These are phyloP conservation scores for Lablab purpureus DNA, from an alignment of 306 rosid genomes.

Conservation along the genomic window DNA sequence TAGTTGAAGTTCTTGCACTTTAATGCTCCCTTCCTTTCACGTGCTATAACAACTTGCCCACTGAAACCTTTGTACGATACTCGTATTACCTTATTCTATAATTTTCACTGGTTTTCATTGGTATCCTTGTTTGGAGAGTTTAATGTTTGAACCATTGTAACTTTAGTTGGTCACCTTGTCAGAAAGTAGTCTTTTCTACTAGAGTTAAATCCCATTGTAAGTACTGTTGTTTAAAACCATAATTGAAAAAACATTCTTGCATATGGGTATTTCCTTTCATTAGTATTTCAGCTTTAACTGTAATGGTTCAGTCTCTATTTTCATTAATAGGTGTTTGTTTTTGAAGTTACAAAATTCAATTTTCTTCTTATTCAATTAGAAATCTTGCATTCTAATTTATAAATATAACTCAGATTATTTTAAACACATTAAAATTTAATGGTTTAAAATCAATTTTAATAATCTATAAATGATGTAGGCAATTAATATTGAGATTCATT, in stretches of 20 bases:
- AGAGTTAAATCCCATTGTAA: too few species aligned
- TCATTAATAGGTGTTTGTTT: too few species aligned
- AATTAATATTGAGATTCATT: background rate
- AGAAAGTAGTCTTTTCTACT: too few species aligned
- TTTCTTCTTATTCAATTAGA: background rate
- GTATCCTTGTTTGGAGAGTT: background rate
- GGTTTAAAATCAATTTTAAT: background rate
- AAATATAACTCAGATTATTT: background rate
- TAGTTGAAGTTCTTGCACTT: background rate
- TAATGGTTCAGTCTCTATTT: background rate
- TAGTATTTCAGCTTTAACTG: background rate
- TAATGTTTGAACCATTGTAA: background rate
- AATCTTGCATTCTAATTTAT: background rate
- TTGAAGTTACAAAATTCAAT: too few species aligned
- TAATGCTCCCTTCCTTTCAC: background rate
- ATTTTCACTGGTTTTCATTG: background rate
- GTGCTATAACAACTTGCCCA: background rate
- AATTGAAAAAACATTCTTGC: background rate
- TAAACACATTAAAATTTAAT: background rate
- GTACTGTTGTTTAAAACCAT: background rate
- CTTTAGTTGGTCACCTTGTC: too few species aligned
- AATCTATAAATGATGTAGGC: background rate
- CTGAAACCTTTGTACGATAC: background rate
- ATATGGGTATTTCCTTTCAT: background rate
- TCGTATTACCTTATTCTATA: background rate